Percentiles rank a stretch among this genome's conserved stretches.
Evolutionary conservation across 2,329 filamentous ascomycete genomes (phyloP).

Genomic region (Torrubiellomyces zombiae): DNA sequence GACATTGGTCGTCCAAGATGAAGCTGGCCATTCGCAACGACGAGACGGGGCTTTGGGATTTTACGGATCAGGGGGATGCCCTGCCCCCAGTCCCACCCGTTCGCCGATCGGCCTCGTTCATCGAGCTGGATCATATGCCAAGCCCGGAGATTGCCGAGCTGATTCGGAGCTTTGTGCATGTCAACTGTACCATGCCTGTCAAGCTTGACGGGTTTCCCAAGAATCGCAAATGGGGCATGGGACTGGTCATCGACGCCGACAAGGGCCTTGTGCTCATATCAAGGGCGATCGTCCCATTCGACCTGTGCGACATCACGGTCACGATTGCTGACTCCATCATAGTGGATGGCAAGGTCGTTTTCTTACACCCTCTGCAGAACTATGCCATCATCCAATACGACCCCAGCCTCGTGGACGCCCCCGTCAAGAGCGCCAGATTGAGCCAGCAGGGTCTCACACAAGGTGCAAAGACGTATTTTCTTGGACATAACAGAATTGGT

Average conservation of each 20-base stretch:
- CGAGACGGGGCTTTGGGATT: conserved; percentile 82
- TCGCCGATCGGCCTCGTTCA: conserved; percentile 72
- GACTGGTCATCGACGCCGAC: conserved; percentile 90
- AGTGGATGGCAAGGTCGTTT: conserved; percentile 83
- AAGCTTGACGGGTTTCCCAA: conserved; percentile 97
- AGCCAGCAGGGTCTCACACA: conserved; percentile 73
- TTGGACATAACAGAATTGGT: conserved; percentile 95
- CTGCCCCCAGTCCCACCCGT: conserved; percentile 58
- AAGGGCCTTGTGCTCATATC: conserved; percentile 92
- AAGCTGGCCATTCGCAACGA: conserved; percentile 84
- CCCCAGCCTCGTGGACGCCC: conserved; percentile 78
- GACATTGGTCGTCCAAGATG: conserved; percentile 95
- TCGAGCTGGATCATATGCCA: conserved; percentile 74
- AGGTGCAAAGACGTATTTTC: conserved; percentile 86
- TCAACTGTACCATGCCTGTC: conserved; percentile 82
- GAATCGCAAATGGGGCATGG: conserved; percentile 86
- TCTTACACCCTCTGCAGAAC: conserved; percentile 92
- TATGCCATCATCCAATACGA: conserved; percentile 95
- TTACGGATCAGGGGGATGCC: conserved; percentile 66
- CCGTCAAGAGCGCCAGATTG: conserved; percentile 75
- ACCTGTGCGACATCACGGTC: conserved; percentile 89
- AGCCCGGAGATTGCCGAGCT: conserved; percentile 85
- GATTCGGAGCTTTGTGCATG: conserved; percentile 85
- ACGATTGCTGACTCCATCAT: conserved; percentile 96
- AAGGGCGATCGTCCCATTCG: conserved; percentile 83